Percentiles rank a stretch among this genome's conserved stretches.
Conservation (phyloP, 2,329 filamentous ascomycete genomes). For the Phyllosticta citriasiana region DNA sequence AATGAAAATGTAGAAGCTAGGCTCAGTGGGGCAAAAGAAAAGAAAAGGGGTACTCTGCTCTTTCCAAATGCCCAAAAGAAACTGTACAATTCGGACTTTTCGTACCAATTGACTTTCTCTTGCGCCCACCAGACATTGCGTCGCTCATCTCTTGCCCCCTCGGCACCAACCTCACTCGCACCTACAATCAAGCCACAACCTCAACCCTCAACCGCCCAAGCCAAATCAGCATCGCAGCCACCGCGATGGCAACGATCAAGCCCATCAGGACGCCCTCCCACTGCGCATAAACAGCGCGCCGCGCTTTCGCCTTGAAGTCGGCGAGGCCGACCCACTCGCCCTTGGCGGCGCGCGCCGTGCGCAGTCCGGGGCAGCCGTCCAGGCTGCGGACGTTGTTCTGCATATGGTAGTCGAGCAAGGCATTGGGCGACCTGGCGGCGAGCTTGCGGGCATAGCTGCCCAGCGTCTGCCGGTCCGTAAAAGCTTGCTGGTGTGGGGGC, state of each 20-base stretch:
- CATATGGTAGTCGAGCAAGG: slow-evolving; percentile 45
- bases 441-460: slow-evolving; percentile 42
- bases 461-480: slow-evolving; percentile 45
- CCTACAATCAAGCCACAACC: neutral
- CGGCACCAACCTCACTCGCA: no score
- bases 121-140: no score
- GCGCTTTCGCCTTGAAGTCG: slow-evolving; percentile 18
- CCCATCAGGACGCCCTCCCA: slow-evolving; percentile 18
- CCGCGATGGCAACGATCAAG: slow-evolving; percentile 10
- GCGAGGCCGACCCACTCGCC: slow-evolving; percentile 37
- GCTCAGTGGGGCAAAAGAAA: no score
- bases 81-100: no score
- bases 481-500: neutral
- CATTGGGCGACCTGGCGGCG: slow-evolving; percentile 36
- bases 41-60: no score
- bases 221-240: neutral
- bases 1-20: no score
- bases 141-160: no score
- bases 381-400: slow-evolving; percentile 47
- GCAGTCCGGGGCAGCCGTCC: slow-evolving; percentile 50
- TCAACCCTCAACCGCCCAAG: neutral
- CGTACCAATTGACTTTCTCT: no score
- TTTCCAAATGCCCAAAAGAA: no score
- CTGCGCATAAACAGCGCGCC: slow-evolving; percentile 10
- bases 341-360: slow-evolving; percentile 39